Evolutionary conservation across 2,329 filamentous ascomycete species (phyloP).

Genomic region (Exophiala oligosperma): DNA sequence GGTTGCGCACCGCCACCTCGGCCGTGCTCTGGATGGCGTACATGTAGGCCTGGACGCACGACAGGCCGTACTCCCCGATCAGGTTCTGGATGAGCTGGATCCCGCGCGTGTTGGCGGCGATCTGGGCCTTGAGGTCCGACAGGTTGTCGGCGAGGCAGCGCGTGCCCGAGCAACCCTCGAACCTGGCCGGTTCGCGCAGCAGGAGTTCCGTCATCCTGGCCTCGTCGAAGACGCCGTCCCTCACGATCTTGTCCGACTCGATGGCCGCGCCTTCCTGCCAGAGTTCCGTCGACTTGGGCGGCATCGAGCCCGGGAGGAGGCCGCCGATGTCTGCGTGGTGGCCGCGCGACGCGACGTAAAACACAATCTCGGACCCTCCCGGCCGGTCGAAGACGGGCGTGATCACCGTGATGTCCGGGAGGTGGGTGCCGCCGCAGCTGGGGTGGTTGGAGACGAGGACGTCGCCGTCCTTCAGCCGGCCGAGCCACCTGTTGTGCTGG

Average conservation of each 20-base stretch:
- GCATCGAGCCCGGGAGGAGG: constrained; percentile 38
- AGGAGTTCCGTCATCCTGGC: constrained; percentile 33
- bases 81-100: constrained; percentile 37
- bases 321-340: constrained; percentile 67
- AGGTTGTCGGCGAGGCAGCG: constrained; percentile 43
- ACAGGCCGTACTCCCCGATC: constrained; percentile 37
- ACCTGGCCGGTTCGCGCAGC: constrained; percentile 26
- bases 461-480: constrained; percentile 71
- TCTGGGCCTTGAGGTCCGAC: constrained; percentile 47
- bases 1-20: constrained; percentile 35
- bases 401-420: constrained; percentile 76
- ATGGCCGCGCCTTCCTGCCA: constrained; percentile 51
- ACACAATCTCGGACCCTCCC: constrained; percentile 67
- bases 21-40: constrained; percentile 38
- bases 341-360: constrained; percentile 73
- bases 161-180: constrained; percentile 16
- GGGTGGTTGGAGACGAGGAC: constrained; percentile 79
- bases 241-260: constrained; percentile 40
- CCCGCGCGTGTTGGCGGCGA: constrained; percentile 46
- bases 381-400: constrained; percentile 72
- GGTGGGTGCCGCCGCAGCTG: constrained; percentile 76
- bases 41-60: constrained; percentile 44
- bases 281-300: constrained; percentile 47
- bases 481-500: constrained; percentile 74
- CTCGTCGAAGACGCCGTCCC: constrained; percentile 39